phyloP scores from a whole-genome alignment of 2,329 filamentous ascomycete genomes.

The Fusarium vanettenii region DNA sequence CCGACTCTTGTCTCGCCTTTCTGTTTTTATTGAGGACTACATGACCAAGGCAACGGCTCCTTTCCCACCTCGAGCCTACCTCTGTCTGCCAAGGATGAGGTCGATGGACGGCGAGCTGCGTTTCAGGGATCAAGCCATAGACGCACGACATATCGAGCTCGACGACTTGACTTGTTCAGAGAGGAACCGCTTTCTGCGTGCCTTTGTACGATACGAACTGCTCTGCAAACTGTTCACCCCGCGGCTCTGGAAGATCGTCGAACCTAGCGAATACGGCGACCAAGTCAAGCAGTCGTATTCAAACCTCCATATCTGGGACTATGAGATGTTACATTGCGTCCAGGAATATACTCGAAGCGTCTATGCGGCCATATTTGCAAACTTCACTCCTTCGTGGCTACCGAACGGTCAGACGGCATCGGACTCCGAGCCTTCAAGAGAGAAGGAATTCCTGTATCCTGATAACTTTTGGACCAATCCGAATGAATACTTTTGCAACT shows the following conservation, averaged over 20 bases:
- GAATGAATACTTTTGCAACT: not conserved
- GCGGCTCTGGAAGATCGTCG: not conserved
- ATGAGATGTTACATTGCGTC: not conserved
- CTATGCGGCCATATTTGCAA: constrained; percentile 15
- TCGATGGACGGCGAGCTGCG: not conserved
- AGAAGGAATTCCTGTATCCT: not conserved
- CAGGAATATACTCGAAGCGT: constrained; percentile 4
- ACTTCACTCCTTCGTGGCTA: constrained; percentile 5
- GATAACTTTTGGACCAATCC: not conserved
- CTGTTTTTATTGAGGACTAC: constrained; percentile 26
- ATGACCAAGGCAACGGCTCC: constrained; percentile 21
- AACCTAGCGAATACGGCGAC: not conserved
- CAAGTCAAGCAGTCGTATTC: not conserved
- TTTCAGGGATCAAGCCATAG: not conserved
- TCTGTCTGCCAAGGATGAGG: constrained; percentile 5
- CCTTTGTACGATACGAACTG: constrained; percentile 9
- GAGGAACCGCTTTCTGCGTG: not conserved
- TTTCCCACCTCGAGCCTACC: constrained; percentile 4
- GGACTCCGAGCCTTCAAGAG: too few species aligned
- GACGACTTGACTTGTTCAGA: constrained; percentile 4
- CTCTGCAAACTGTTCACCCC: not conserved
- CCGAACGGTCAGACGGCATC: not conserved
- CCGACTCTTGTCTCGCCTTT: constrained; percentile 1
- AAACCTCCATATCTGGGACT: not conserved
- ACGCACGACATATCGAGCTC: not conserved